Evolutionary conservation across 179 eudicot species (phyloP).

Genomic region (Carnegiea gigantea): DNA sequence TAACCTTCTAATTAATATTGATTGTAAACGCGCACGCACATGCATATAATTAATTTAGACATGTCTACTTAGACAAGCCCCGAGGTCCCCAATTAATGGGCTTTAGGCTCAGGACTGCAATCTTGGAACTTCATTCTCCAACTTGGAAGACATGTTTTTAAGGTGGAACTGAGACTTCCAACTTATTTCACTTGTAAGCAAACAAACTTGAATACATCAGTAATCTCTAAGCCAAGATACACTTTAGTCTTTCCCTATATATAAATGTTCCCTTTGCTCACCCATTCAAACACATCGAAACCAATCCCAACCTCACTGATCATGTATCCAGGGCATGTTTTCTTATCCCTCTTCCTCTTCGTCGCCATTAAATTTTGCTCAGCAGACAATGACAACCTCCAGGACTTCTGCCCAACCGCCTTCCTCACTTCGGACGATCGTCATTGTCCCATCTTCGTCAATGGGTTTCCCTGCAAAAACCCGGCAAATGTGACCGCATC

Average conservation of each 20-base stretch:
- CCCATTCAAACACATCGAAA: neutral
- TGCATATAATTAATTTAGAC: no score
- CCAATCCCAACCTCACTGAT: slow-evolving; percentile 17
- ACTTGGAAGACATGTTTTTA: neutral
- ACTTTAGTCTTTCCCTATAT: neutral
- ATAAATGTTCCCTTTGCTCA: slow-evolving; percentile 19
- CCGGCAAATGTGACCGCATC: slow-evolving; percentile 56
- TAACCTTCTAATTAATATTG: no score
- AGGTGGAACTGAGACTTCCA: slow-evolving; percentile 28
- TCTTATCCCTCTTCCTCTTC: slow-evolving; percentile 14
- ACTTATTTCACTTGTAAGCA: slow-evolving; percentile 41
- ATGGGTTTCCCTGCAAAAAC: slow-evolving; percentile 77
- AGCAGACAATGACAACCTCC: slow-evolving; percentile 62
- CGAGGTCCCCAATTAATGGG: neutral
- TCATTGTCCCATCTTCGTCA: slow-evolving; percentile 42
- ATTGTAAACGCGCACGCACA: no score
- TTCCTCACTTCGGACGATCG: slow-evolving; percentile 9
- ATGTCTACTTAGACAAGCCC: neutral
- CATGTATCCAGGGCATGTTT: slow-evolving; percentile 9
- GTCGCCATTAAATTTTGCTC: slow-evolving; percentile 22
- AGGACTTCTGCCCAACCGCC: slow-evolving; percentile 69
- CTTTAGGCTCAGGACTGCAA: neutral
- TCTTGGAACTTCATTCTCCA: neutral
- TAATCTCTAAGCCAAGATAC: slow-evolving; percentile 57
- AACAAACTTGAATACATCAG: slow-evolving; percentile 44